Evolutionary conservation across 768 basidiomycete genomes (phyloP).

Genomic region (Podaxis pistillaris): DNA sequence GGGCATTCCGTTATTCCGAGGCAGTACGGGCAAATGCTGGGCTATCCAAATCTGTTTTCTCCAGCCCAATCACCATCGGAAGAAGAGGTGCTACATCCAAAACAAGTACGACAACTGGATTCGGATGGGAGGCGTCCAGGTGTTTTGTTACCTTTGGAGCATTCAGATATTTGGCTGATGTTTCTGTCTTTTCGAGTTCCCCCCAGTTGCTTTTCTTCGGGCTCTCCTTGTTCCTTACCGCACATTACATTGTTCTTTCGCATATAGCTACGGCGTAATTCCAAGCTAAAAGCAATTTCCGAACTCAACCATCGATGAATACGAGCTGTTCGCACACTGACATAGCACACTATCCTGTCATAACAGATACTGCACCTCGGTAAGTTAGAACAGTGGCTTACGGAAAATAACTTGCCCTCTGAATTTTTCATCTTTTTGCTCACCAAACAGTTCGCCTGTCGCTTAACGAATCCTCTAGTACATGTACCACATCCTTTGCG

Average conservation of each 20-base stretch:
- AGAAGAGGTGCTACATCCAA: background rate
- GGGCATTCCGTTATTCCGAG: background rate
- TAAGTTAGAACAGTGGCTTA: too few species aligned
- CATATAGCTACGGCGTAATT: background rate
- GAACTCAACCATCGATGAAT: background rate
- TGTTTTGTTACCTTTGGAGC: background rate
- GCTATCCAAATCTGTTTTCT: background rate
- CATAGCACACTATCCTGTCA: too few species aligned
- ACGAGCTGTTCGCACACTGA: too few species aligned
- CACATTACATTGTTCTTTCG: background rate
- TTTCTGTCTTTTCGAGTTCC: background rate
- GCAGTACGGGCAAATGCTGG: background rate
- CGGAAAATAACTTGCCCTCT: too few species aligned
- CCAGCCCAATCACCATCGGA: background rate
- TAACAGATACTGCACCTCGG: background rate
- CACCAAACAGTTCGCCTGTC: too few species aligned
- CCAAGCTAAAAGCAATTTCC: background rate
- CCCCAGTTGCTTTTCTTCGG: background rate
- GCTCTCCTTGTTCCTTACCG: background rate
- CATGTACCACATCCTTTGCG: too few species aligned
- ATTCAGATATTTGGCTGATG: background rate
- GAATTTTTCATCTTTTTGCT: too few species aligned
- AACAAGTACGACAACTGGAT: background rate
- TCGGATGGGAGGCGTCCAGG: background rate
- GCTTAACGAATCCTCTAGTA: too few species aligned